Base-by-base conservation (phyloP, 768 basidiomycete genomes). In the Panaeolus papilionaceus region DNA sequence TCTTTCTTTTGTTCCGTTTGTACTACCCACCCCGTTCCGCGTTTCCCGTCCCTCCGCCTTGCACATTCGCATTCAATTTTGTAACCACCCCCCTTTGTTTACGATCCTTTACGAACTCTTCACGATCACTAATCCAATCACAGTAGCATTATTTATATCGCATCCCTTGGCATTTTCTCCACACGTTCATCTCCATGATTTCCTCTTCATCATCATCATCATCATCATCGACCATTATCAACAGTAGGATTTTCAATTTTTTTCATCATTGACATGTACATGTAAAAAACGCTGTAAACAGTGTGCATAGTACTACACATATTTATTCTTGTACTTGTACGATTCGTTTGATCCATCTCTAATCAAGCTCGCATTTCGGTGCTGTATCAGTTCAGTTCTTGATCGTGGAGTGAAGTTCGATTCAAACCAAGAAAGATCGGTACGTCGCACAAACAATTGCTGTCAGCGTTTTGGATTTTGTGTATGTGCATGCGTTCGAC, bases 111-210 rank as follows among this genome's bases (percentile, higher is more conserved):
- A 58, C 54, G 54, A 58, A 2, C 12, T 28, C 33, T 58, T 33
- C 28, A 58, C 54, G 54, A 58, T 58, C 54, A 28, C 33, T 16
- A 58, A 58, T n/a, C 28, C 54, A 58, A 58, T 58, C 28, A 51
- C 26, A 51, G 28, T 37, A 16, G 54, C 54, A 58, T 58, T 58
- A 58, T 58, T 58, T 58, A 58, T 58, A 58, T 58, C 54, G 26
- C 33, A 58, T 58, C 8, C 26, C 54, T 58, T 33, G 54, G 54
- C 26, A 58, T 33, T n/a, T 58, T 33, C 54, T 62, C 20, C 16
- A 16, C 40, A 38, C 54, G 26, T 58, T 16, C 14, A 58, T 58
- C 54, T 3, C 4, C 28, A 58, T 58, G 6, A 33, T 20, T 51
- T 51, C 28, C 20, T 3, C 28, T 10, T 33, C 54, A 33, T 14